These are phyloP conservation scores for Agarophyton chilense DNA, from an alignment of 23 red algal species.

Conservation along the genomic window DNA sequence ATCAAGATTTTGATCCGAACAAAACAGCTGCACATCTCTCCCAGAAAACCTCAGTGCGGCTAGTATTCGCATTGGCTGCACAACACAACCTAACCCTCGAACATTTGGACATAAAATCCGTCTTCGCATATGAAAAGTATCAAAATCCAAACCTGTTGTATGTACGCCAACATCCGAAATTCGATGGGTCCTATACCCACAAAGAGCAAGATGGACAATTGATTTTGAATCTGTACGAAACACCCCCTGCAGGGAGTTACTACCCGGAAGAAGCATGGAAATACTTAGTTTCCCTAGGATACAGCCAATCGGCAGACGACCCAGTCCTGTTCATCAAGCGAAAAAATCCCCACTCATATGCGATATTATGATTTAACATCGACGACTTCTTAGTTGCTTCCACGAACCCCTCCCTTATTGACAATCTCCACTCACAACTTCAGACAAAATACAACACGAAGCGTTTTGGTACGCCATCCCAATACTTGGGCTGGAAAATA, in stretches of 20 bases:
- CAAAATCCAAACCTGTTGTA: neutral
- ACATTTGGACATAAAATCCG: slow-evolving; percentile 32
- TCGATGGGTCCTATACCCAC: slow-evolving; percentile 9
- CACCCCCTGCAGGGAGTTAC: neutral
- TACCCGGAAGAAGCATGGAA: neutral
- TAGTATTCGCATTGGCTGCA: neutral
- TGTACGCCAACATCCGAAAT: slow-evolving; percentile 1
- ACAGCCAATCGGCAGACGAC: neutral
- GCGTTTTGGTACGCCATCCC: neutral
- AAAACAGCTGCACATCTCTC: slow-evolving; percentile 4
- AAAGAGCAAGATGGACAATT: neutral
- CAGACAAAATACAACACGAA: neutral
- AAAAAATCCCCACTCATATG: neutral
- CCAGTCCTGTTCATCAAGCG: neutral
- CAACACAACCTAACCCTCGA: neutral
- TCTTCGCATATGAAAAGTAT: slow-evolving; percentile 14
- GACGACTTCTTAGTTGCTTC: neutral
- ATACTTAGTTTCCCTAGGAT: neutral
- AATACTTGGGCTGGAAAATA: neutral
- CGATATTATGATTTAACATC: neutral
- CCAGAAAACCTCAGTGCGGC: neutral
- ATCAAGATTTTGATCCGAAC: slow-evolving; percentile 13
- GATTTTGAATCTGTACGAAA: neutral
- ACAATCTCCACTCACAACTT: neutral
- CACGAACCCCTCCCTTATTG: neutral